Evolutionary conservation across 2,329 filamentous ascomycete genomes (phyloP), one percentile per base, ranked within the genome.

Genomic region (Blastomyces emzantsi): DNA sequence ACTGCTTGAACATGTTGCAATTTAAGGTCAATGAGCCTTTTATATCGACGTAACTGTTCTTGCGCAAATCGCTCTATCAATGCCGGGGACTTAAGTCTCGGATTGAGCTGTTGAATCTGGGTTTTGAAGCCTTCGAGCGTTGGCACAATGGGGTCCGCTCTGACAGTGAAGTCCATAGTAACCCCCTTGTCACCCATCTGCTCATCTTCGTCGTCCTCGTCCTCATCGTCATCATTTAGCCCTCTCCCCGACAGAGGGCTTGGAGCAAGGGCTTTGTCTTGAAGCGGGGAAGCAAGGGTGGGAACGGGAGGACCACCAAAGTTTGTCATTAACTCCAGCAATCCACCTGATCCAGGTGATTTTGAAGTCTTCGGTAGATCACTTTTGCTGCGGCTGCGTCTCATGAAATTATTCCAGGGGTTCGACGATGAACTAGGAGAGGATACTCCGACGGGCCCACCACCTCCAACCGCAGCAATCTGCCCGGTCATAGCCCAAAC

Each of bases 41-140:
- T 94, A 75, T 92, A 96, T 63, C 92, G 85, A 64, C 86, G 80
- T 57, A 88, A 79, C 73, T 96, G 90, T 70, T 96, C 91, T 67
- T 90, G 84, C 0, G 89, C 90, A 68, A 96, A 89, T 56, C 92
- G 87, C 39, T 94, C 89, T 17, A 93, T 84, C 67, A 97, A 80
- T 74, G 86, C 81, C 9, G 81, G 77, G n/a, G 80, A 79, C 25
- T 52, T 30, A 64, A 96, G 79, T 13, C 81, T 78, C n/a, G 90
- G 90, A 70, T 95, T 95, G 54, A 95, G 77, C 64, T 84, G 82
- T 56, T 86, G 77, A 22, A 93, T 83, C 70, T 96, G 89, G 30
- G 85, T 81, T 67, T 85, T 86, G 76, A 96, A 96, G 0, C 92
- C 92, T 65, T 87, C 83, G 30, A 87, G 77, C 22, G 85, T 92